A percentile compares a stretch with the other conserved stretches of the same genome.
These are phyloP conservation scores for Gremmenia infestans DNA, from an alignment of 2,329 filamentous ascomycete genomes.

Conservation along the genomic window DNA sequence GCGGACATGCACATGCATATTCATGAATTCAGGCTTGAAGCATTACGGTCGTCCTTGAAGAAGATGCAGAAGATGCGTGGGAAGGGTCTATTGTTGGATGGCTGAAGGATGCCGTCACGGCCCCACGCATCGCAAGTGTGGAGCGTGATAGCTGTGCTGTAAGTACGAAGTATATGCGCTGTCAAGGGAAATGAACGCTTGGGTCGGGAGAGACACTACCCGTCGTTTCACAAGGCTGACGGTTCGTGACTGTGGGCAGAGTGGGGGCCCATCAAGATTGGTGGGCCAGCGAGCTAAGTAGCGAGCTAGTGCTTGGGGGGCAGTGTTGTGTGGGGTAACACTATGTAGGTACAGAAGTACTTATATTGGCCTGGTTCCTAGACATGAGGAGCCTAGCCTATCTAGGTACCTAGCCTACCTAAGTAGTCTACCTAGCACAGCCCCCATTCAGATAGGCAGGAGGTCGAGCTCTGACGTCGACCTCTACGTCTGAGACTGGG, in stretches of 20 bases:
- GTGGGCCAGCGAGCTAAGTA: not conserved
- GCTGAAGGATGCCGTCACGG: not conserved
- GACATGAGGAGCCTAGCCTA: not conserved
- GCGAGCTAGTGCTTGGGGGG: not conserved
- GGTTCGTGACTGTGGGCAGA: not conserved
- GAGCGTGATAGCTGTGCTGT: not conserved
- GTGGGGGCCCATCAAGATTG: not conserved
- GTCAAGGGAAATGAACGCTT: not conserved
- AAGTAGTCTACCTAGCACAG: not conserved
- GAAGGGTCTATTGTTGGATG: no score
- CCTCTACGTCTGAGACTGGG: no score
- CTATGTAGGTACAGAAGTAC: not conserved
- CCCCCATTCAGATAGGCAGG: no score
- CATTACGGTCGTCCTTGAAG: not conserved
- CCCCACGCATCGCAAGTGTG: not conserved
- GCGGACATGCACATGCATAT: not conserved
- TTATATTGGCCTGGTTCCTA: not conserved
- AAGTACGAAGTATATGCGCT: not conserved
- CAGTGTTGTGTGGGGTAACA: not conserved
- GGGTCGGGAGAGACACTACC: not conserved
- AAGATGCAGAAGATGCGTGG: not conserved
- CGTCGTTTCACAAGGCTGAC: conserved; percentile 4
- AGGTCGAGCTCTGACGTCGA: no score
- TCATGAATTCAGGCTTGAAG: conserved; percentile 2
- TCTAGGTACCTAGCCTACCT: not conserved